These are phyloP conservation scores for Monascus ruber DNA, from an alignment of 2,329 filamentous ascomycete genomes.

Conservation along the genomic window DNA sequence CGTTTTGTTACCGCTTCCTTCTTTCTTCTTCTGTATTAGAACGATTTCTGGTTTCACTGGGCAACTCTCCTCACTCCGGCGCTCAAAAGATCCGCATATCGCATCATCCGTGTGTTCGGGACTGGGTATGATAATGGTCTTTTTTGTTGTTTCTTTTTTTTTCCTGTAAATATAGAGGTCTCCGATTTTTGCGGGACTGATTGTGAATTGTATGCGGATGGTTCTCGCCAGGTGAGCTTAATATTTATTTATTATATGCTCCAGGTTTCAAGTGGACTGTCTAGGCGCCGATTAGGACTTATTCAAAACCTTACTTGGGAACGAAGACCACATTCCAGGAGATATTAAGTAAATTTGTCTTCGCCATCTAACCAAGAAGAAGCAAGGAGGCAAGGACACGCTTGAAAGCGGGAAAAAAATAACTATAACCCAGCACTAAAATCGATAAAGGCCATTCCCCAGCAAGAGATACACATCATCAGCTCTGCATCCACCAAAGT, in stretches of 20 bases:
- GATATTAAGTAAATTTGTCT: no score
- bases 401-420: no score
- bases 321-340: no score
- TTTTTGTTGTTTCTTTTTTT: conserved; percentile 22
- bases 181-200: conserved; percentile 19
- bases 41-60: conserved; percentile 19
- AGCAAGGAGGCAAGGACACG: no score
- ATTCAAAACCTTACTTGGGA: no score
- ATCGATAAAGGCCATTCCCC: conserved; percentile 9
- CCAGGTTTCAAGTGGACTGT: no score
- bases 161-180: conserved; percentile 34
- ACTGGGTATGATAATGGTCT: conserved; percentile 30
- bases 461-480: conserved; percentile 16
- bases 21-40: conserved; percentile 28
- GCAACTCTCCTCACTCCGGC: conserved; percentile 34
- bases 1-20: conserved; percentile 14
- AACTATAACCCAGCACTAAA: conserved; percentile 1
- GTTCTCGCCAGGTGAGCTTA: conserved; percentile 11
- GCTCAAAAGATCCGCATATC: conserved; percentile 28
- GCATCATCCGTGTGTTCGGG: conserved; percentile 31
- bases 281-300: no score
- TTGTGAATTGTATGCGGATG: conserved; percentile 11
- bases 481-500: conserved; percentile 11
- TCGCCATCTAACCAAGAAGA: no score
- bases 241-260: no score